Conservation (phyloP, 345 rosid genomes). For the Sisymbrium irio region DNA sequence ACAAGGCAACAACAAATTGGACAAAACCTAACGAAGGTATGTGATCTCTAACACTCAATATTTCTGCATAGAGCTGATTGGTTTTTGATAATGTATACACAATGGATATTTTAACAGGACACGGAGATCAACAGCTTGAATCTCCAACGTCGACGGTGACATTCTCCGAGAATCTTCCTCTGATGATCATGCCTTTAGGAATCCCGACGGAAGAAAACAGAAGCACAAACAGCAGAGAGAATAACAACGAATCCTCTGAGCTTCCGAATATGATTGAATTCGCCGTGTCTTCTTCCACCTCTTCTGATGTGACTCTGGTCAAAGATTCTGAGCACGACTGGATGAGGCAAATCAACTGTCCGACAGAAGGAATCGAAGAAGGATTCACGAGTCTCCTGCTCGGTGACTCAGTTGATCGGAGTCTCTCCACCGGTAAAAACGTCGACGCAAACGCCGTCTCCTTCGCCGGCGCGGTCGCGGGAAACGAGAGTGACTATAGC, state of each 20-base stretch:
- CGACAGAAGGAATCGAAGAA: slow-evolving; percentile 43
- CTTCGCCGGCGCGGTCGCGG: not conserved
- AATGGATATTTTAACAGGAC: slow-evolving; percentile 19
- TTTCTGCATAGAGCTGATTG: not conserved
- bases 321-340: slow-evolving; percentile 65
- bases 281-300: slow-evolving; percentile 46
- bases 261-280: slow-evolving; percentile 46
- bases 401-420: slow-evolving; percentile 47
- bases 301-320: slow-evolving; percentile 46
- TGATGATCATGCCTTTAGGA: slow-evolving; percentile 28
- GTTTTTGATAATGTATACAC: not conserved
- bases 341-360: slow-evolving; percentile 41
- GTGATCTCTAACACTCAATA: not conserved
- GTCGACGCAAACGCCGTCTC: not conserved
- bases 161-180: slow-evolving; percentile 57
- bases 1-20: slow-evolving; percentile 30
- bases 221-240: slow-evolving; percentile 1
- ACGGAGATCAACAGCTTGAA: slow-evolving; percentile 48
- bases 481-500: slow-evolving; percentile 40
- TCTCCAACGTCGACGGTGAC: slow-evolving; percentile 91
- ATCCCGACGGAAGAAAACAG: slow-evolving; percentile 19
- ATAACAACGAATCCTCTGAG: slow-evolving; percentile 8
- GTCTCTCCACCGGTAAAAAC: slow-evolving; percentile 39
- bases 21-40: slow-evolving; percentile 40
- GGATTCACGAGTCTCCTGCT: slow-evolving; percentile 81